Base-by-base conservation (phyloP, 2,329 filamentous ascomycete genomes). In the Thermochaetoides dissita region DNA sequence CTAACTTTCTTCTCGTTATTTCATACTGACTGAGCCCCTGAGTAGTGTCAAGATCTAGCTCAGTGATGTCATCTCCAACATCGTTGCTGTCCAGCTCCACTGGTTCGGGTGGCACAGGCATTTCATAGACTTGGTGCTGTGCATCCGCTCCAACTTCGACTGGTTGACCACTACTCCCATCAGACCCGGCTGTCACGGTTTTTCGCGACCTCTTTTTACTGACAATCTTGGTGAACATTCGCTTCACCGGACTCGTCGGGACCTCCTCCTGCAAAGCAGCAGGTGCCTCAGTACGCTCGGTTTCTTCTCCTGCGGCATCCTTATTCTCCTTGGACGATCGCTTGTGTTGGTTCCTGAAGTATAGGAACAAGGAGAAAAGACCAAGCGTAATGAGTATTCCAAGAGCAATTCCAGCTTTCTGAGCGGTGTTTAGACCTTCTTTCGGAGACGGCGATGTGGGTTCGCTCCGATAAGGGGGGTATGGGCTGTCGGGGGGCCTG, bases 51-150 rank as follows among this genome's bases (percentile, higher is more conserved):
- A 60, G 63, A 1, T 62, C 63, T 6, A 68, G 48, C 34, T 67
- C 63, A 0, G 62, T 63, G 1, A 64, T 63, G 9, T 55, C 52
- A 7, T 51, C 59, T 60, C 57, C 60, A 41, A 66, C 59, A 10
- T 54, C 49, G 10, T 58, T 57, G 12, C 62, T 65, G 36, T 73
- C 68, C 35, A 76, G 58, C 51, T 76, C 72, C 6, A 62, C 65
- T 0, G 69, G 70, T 2, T 60, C 57, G 1, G 59, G 48, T 0
- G 65, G 64, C 6, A 62, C 69, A 2, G 71, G 62, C 52, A 75
- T 53, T 50, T 75, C 71, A 44, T 71, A 72, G 3, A 72, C 64
- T 46, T 71, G 65, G 34, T 70, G 67, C 39, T 64, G 62, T 2
- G 61, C 54, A 39, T 66, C 64, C 6, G 63, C 64, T 6, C 55